phyloP scores from a whole-genome alignment of 352 stramenopile genomes.

The Phytophthora pistaciae region DNA sequence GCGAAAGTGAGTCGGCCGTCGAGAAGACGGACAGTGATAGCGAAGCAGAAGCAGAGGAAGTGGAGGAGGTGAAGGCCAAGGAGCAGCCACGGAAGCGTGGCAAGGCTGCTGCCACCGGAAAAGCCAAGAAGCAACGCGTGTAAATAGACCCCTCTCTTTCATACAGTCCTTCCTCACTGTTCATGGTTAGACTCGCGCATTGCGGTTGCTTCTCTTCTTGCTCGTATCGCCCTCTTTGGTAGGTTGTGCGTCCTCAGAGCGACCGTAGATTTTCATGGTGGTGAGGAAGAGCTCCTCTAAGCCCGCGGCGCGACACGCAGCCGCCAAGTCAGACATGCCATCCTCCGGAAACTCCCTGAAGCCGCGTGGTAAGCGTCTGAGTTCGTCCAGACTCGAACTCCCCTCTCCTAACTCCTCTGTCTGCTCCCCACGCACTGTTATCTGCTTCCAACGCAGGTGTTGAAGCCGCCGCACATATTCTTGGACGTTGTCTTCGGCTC shows the following conservation, averaged over 20 bases:
- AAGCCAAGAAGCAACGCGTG: constrained; percentile 61
- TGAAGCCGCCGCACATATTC: constrained; percentile 83
- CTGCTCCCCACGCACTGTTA: constrained; percentile 81
- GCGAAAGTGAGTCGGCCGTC: constrained; percentile 30
- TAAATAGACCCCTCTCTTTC: constrained; percentile 41
- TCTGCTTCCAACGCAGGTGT: constrained; percentile 84
- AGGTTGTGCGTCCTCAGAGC: constrained; percentile 12
- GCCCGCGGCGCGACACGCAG: constrained; percentile 53
- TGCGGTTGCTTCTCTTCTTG: constrained; percentile 25
- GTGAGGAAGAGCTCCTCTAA: constrained; percentile 81
- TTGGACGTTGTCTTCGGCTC: constrained; percentile 53
- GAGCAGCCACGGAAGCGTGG: constrained; percentile 35
- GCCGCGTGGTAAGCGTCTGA: constrained; percentile 44
- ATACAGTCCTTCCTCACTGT: constrained; percentile 31
- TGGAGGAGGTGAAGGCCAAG: constrained; percentile 31
- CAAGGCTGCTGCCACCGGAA: constrained; percentile 25
- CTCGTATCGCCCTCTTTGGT: background rate
- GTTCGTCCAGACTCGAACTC: constrained; percentile 28
- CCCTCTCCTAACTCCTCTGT: constrained; percentile 34
- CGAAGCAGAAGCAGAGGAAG: constrained; percentile 19
- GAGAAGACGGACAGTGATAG: constrained; percentile 57
- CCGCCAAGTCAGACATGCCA: constrained; percentile 72
- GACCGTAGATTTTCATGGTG: constrained; percentile 82
- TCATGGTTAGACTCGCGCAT: constrained; percentile 13
- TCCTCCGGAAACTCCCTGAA: constrained; percentile 74